Conservation (phyloP, 1,284 basidiomycete genomes). For the Cryptococcus floricola region DNA sequence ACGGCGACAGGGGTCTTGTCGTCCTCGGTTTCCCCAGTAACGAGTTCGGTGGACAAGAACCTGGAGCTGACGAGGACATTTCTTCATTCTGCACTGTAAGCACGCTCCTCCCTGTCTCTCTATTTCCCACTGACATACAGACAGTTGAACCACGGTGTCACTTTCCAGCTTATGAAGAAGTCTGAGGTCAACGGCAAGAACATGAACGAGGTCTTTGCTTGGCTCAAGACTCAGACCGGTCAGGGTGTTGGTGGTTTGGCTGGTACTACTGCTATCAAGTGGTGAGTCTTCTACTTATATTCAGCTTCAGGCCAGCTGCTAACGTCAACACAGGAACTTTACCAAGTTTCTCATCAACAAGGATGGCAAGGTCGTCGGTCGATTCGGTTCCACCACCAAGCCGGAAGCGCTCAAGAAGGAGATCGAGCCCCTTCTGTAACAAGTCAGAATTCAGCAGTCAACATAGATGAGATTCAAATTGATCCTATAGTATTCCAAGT, state of each 20-base stretch:
- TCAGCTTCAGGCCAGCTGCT: neutral
- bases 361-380: constrained; percentile 35
- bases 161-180: constrained; percentile 78
- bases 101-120: neutral
- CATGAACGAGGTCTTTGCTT: constrained; percentile 75
- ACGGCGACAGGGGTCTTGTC: constrained; percentile 51
- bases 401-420: constrained; percentile 35
- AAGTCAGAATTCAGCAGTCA: neutral
- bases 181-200: constrained; percentile 84
- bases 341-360: constrained; percentile 44
- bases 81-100: constrained; percentile 49
- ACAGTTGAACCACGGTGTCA: constrained; percentile 68
- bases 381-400: constrained; percentile 34
- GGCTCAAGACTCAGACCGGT: constrained; percentile 62
- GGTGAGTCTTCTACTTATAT: constrained; percentile 22
- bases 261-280: constrained; percentile 45
- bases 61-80: constrained; percentile 65
- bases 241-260: constrained; percentile 27
- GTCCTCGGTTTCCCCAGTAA: constrained; percentile 54
- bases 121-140: neutral
- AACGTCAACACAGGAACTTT: constrained; percentile 34
- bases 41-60: constrained; percentile 62
- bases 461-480: neutral
- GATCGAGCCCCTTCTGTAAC: constrained; percentile 37
- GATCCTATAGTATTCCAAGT: no score